Evolutionary conservation across 768 basidiomycete genomes (phyloP).

Genomic region (Panaeolus cyanescens): DNA sequence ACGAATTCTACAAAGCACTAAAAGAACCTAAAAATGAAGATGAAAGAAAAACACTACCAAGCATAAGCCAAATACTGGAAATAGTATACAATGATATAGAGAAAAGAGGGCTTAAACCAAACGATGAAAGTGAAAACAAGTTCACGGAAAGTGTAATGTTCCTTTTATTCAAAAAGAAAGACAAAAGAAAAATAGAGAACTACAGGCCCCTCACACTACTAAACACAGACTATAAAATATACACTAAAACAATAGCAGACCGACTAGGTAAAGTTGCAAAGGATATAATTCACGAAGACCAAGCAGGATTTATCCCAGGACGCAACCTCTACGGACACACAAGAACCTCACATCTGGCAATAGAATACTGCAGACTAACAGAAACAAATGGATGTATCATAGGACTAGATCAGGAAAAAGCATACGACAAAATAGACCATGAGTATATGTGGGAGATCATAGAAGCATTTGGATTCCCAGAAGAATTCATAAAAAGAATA

Average conservation of each 20-base stretch:
- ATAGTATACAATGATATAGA: slow-evolving; percentile 30
- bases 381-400: slow-evolving; percentile 29
- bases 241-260: slow-evolving; percentile 23
- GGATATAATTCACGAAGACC: slow-evolving; percentile 29
- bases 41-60: not conserved
- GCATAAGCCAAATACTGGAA: slow-evolving; percentile 10
- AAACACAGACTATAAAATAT: slow-evolving; percentile 33
- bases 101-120: slow-evolving; percentile 42
- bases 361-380: slow-evolving; percentile 19
- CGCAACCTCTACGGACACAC: slow-evolving; percentile 32
- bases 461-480: slow-evolving; percentile 19
- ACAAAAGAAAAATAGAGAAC: slow-evolving; percentile 27
- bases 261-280: slow-evolving; percentile 15
- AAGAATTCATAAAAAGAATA: slow-evolving; percentile 24
- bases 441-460: slow-evolving; percentile 28
- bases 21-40: not conserved
- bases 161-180: slow-evolving; percentile 44
- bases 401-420: no score
- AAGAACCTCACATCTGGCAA: slow-evolving; percentile 22
- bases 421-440: slow-evolving; percentile 44
- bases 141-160: slow-evolving; percentile 38
- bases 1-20: slow-evolving; percentile 28
- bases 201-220: slow-evolving; percentile 36
- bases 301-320: slow-evolving; percentile 36
- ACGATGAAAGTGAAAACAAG: slow-evolving; percentile 39